phyloP scores from a whole-genome alignment of 2,329 filamentous ascomycete species.

The Colletotrichum tanaceti region DNA sequence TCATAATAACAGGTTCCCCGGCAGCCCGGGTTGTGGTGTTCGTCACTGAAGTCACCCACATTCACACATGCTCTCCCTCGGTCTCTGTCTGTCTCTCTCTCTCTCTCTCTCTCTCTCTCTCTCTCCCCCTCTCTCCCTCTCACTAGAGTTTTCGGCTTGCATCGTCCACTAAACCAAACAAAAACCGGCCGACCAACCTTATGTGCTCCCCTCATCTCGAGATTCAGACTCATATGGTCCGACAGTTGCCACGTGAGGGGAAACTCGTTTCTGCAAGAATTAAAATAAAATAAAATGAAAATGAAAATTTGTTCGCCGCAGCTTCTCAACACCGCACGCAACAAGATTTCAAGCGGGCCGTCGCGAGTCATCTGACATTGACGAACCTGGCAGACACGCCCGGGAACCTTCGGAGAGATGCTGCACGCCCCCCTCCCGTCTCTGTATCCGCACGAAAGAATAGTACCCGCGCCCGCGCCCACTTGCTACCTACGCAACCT shows the following conservation, averaged over 20 bases:
- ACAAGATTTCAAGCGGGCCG: conserved; percentile 36
- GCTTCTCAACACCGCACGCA: conserved; percentile 6
- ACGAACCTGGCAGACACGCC: conserved; percentile 20
- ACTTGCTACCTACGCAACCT: conserved; percentile 4
- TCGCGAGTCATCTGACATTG: conserved; percentile 38
- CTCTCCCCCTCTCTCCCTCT: neutral
- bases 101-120: neutral
- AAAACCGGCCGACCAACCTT: too few relatives aligned
- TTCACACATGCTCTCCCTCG: neutral
- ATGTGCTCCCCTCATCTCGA: too few relatives aligned
- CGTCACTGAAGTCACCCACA: neutral
- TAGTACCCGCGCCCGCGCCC: conserved; percentile 4
- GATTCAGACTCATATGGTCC: too few relatives aligned
- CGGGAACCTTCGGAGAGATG: conserved; percentile 38
- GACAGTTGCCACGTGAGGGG: neutral
- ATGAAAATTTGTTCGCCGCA: neutral
- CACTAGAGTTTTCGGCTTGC: neutral
- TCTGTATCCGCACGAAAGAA: conserved; percentile 28
- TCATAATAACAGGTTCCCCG: neutral
- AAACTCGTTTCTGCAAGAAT: neutral
- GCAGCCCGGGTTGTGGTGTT: neutral
- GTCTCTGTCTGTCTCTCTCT: neutral
- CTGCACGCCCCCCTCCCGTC: conserved; percentile 16
- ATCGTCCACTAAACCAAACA: neutral
- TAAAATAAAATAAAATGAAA: too few relatives aligned